Percentiles rank a stretch among this genome's conserved stretches.
These are phyloP conservation scores for Mimosa bimucronata DNA, from an alignment of 306 rosid species.

Conservation along the genomic window DNA sequence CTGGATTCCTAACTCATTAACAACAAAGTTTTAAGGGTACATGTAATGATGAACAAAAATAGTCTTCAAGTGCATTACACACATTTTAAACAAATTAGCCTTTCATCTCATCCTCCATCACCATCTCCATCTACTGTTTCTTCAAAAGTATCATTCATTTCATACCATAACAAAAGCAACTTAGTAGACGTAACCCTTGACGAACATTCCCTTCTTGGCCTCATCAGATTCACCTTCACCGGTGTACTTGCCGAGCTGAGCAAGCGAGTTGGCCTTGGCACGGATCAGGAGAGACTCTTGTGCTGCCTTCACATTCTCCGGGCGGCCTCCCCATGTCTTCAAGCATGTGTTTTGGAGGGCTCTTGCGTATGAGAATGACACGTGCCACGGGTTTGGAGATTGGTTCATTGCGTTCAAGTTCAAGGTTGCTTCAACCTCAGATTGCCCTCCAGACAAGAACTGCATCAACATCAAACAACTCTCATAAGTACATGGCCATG, in stretches of 20 bases:
- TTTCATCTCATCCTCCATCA: slow-evolving; percentile 36
- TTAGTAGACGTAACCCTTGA: slow-evolving; percentile 84
- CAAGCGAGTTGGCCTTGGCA: slow-evolving; percentile 91
- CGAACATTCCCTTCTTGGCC: slow-evolving; percentile 82
- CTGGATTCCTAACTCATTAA: slow-evolving; percentile 52
- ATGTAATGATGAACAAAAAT: slow-evolving; percentile 65
- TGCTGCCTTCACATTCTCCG: slow-evolving; percentile 86
- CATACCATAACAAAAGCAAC: slow-evolving; percentile 37
- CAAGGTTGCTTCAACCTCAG: slow-evolving; percentile 94
- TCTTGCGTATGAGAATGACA: slow-evolving; percentile 96
- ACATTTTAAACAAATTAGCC: slow-evolving; percentile 40
- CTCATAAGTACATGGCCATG: slow-evolving; percentile 16
- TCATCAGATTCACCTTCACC: slow-evolving; percentile 94
- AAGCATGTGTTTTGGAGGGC: slow-evolving; percentile 92
- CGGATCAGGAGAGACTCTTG: slow-evolving; percentile 76
- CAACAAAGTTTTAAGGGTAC: slow-evolving; percentile 50
- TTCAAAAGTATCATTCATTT: slow-evolving; percentile 28
- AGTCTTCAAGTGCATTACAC: slow-evolving; percentile 66
- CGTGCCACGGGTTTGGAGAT: slow-evolving; percentile 96
- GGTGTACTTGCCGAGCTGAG: slow-evolving; percentile 93
- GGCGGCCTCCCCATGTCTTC: slow-evolving; percentile 94
- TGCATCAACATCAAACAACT: slow-evolving; percentile 37
- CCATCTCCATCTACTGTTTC: slow-evolving; percentile 25
- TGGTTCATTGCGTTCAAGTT: slow-evolving; percentile 84
- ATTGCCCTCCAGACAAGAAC: slow-evolving; percentile 99